Percentiles rank a stretch among this genome's conserved stretches.
phyloP scores from a whole-genome alignment of 495 filamentous ascomycete genomes.

The Amniculicola lignicola region DNA sequence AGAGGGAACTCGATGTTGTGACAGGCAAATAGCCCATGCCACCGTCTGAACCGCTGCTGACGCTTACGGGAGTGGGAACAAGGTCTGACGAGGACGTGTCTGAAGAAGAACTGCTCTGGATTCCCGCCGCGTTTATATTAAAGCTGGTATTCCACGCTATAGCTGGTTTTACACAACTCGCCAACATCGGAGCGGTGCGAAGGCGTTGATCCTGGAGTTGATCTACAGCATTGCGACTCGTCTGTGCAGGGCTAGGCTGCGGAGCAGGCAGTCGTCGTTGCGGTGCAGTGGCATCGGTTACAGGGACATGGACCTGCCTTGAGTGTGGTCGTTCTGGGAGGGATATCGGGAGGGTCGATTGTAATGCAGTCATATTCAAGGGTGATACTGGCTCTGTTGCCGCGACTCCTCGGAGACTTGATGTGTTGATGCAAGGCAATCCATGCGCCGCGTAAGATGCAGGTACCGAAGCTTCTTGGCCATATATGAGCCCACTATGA shows the following conservation, averaged over 20 bases:
- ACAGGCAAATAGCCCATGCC: constrained; percentile 9
- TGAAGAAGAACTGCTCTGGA: background rate
- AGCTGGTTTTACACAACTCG: background rate
- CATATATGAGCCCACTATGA: background rate
- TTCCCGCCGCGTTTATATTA: background rate
- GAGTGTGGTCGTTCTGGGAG: constrained; percentile 6
- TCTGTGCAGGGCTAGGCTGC: constrained; percentile 19
- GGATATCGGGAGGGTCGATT: constrained; percentile 33
- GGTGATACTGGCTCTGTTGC: constrained; percentile 29
- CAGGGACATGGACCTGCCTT: background rate
- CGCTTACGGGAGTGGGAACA: too few relatives aligned
- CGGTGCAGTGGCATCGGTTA: background rate
- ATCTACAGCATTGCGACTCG: constrained; percentile 13
- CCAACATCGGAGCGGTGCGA: constrained; percentile 2
- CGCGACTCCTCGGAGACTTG: constrained; percentile 19
- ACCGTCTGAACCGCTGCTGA: background rate
- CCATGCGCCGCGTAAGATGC: constrained; percentile 2
- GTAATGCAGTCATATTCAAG: constrained; percentile 38
- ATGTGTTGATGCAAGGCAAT: constrained; percentile 6
- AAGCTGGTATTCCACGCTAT: background rate
- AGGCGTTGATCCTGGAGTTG: constrained; percentile 23
- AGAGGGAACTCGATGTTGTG: background rate
- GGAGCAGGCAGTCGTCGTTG: constrained; percentile 29
- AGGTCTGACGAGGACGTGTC: too few relatives aligned
- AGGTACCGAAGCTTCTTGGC: constrained; percentile 9